A percentile compares a stretch with the other conserved stretches of the same genome.
Evolutionary conservation across 2,329 filamentous ascomycete species (phyloP).

Genomic region (Talaromyces pinophilus): DNA sequence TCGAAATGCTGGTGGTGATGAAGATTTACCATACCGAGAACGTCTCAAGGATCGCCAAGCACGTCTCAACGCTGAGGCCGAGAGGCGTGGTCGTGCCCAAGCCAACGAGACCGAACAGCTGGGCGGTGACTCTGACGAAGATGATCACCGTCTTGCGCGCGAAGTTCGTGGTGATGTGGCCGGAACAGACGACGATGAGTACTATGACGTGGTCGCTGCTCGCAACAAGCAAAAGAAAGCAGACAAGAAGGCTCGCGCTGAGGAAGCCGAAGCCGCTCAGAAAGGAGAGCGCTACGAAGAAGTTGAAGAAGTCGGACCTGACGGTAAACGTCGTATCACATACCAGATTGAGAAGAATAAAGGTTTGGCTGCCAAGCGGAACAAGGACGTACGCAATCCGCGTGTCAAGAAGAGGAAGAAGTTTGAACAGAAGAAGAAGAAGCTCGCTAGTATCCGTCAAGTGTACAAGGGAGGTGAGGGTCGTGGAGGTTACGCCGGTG

Average conservation of each 20-base stretch:
- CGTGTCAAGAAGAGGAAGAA: slow-evolving; percentile 97
- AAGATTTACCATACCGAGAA: slow-evolving; percentile 77
- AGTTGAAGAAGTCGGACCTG: slow-evolving; percentile 69
- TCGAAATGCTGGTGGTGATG: slow-evolving; percentile 61
- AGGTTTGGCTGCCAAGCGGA: slow-evolving; percentile 82
- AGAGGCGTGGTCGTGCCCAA: slow-evolving; percentile 72
- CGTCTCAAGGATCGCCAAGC: slow-evolving; percentile 82
- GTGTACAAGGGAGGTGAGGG: slow-evolving; percentile 84
- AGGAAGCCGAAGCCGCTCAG: slow-evolving; percentile 56
- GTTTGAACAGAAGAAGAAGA: slow-evolving; percentile 97
- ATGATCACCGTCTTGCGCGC: slow-evolving; percentile 58
- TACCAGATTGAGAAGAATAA: slow-evolving; percentile 98
- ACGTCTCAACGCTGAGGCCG: slow-evolving; percentile 83
- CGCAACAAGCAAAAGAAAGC: slow-evolving; percentile 61
- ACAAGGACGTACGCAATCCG: slow-evolving; percentile 93
- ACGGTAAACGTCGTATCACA: slow-evolving; percentile 88
- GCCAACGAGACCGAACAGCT: slow-evolving; percentile 65
- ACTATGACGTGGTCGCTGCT: slow-evolving; percentile 85
- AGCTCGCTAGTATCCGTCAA: slow-evolving; percentile 81
- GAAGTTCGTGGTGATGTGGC: slow-evolving; percentile 45
- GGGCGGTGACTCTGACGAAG: slow-evolving; percentile 69
- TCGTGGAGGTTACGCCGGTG: slow-evolving; percentile 83
- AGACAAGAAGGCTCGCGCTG: slow-evolving; percentile 69
- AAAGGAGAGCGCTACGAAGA: slow-evolving; percentile 63
- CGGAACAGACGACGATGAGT: slow-evolving; percentile 52